Base-by-base conservation (phyloP, 371 early-diverging fungal species). In the Haplosporangium sp. region DNA sequence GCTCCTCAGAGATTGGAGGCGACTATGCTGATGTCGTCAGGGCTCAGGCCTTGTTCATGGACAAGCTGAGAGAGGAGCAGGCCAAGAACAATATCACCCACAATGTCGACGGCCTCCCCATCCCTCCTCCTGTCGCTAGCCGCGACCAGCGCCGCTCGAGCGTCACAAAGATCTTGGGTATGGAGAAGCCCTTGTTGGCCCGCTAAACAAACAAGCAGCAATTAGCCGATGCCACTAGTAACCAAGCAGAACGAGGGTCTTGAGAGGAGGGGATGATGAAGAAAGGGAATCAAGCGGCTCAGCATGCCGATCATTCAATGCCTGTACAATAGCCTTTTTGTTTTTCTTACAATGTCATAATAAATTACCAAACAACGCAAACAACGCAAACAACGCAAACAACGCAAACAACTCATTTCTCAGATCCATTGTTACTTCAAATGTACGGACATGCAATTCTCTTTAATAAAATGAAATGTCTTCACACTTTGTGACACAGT, bases 161-260 rank as follows among this genome's bases (percentile, higher is more conserved):
- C 29, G 21, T 66, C n/a, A 48, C 73, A 11, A 66, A 67, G 51
- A 29, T 56, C 10, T 52, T 73, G n/a, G 73, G 73, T 47, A 50
- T 73, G 66, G 73, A 73, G 42, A 73, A 73, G 63, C 73, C 73
- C 29, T 55, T 66, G 62, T 52, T 73, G 36, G 71, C 71, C 13
- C 56, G 47, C 51, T 71, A 71, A 55, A 47, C 20, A 50, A 6
- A 13, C 20, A 8, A 50, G n/a, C 16, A 18, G 20, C 18, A 50
- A 50, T 2, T n/a, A n/a, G 20, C 18, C 14, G 6, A 50, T 16
- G 16, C 16, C 18, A 50, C 16, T 50, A 50, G 18, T 3, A 50
- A 5, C 16, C 16, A 20, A 50, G 11, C n/a, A 50, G 20, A 29
- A 29, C 29, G 29, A 29, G 29, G 29, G 29, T 29, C 29, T 29